Evolutionary conservation across 192 early-diverging fungal genomes (phyloP).

Genomic region (Backusella sp.): DNA sequence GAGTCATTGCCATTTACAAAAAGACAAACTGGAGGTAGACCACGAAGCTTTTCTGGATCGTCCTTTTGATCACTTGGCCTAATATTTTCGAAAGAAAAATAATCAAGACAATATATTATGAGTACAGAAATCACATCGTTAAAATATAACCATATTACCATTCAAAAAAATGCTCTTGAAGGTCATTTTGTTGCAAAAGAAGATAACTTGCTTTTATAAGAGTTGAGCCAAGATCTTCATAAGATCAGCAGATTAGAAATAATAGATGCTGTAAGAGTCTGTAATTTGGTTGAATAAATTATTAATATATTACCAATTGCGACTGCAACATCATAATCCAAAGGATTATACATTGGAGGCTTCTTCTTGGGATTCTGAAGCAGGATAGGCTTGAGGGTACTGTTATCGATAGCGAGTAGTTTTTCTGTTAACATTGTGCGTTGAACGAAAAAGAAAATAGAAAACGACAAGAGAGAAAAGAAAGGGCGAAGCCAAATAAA

Average conservation of each 20-base stretch:
- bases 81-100: background rate
- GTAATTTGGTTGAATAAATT: background rate
- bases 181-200: background rate
- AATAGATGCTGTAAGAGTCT: background rate
- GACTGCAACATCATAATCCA: constrained; percentile 7
- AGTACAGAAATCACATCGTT: background rate
- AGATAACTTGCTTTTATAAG: constrained; percentile 8
- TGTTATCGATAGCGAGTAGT: background rate
- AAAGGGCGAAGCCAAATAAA: background rate
- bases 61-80: constrained; percentile 1
- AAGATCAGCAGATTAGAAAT: background rate
- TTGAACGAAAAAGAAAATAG: background rate
- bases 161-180: constrained; percentile 4
- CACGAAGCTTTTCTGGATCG: background rate
- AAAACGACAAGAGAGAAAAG: background rate
- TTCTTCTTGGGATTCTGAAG: background rate
- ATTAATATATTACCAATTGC: background rate
- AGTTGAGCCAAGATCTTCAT: background rate
- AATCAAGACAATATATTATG: background rate
- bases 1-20: background rate
- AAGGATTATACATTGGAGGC: background rate
- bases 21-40: background rate
- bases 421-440: background rate
- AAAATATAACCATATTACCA: background rate
- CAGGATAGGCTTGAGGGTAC: background rate